Base-by-base conservation (phyloP, 1,284 basidiomycete species). In the Pseudozyma tsukubaensis region DNA sequence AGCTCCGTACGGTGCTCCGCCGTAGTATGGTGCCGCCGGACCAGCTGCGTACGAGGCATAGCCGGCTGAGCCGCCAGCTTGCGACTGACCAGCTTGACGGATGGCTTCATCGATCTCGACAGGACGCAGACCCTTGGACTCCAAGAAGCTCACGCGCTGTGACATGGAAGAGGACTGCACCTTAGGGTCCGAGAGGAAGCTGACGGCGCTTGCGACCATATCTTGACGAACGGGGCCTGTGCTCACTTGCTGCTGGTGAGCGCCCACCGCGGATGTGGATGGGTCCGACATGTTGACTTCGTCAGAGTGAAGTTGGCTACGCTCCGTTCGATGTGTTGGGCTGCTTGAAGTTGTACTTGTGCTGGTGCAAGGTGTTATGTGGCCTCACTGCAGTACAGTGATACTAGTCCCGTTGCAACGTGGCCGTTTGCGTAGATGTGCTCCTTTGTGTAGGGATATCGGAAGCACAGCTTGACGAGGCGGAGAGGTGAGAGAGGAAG, bases 111-210 rank as follows among this genome's bases (percentile, higher is more conserved):
- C 93, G 71, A 98, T 95, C 86, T 99, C 96, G 13, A 88, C 84
- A 16, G 89, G 88, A 0, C 90, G 91, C 29, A 99, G 87, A 1
- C 96, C 96, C 85, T 98, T 98, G 6, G 93, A 92, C 82, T 97
- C 92, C 24, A 99, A 89, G 86, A 98, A 99, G 80, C 93, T 91
- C 53, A 99, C 89, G 51, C 93, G 89, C 84, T 96, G 93, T 5
- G 91, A 89, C 36, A 97, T 86, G 1, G 94, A 87, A 1, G 94
- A 92, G 32, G 90, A 87, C 83, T 85, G 82, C 29, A 88, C 86
- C 90, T 92, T 83, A n/a, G 83, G 81, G 48, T 84, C 82, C 7
- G 65, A 58, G 36, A 84, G 79, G 54, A 84, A 84, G 51, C 73
- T 76, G 50, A 84, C 59, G 13, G 83, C 83, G 35, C 72, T 79